Conservation (phyloP, 805 yeast genomes). For the Ogataea zsoltii region DNA sequence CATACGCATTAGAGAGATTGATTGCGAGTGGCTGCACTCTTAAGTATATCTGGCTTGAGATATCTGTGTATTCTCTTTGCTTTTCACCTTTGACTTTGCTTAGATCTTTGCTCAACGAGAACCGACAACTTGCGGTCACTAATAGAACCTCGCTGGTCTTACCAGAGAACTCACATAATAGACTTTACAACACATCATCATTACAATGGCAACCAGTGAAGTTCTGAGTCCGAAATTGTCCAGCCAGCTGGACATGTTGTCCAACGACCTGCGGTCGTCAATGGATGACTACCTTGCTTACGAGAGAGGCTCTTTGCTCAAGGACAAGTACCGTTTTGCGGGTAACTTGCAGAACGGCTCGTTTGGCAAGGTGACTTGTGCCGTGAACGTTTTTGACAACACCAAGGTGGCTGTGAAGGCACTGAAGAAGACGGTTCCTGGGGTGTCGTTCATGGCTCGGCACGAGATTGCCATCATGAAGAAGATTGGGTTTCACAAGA, state of each 20-base stretch:
- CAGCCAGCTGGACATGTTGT: constrained; percentile 17
- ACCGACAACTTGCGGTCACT: not conserved
- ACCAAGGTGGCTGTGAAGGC: constrained; percentile 55
- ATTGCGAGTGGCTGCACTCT: too few species aligned
- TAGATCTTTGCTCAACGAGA: not conserved
- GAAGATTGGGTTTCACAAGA: constrained; percentile 45
- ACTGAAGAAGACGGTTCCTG: constrained; percentile 45
- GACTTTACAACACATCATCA: not conserved
- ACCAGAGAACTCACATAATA: not conserved
- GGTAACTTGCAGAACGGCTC: constrained; percentile 56
- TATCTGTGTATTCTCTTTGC: not conserved
- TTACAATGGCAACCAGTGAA: constrained; percentile 18
- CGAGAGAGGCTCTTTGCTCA: constrained; percentile 40
- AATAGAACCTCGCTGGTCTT: not conserved
- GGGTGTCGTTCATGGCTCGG: constrained; percentile 46
- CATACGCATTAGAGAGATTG: not conserved
- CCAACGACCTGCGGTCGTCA: constrained; percentile 28
- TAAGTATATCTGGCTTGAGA: too few species aligned
- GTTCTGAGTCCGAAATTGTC: constrained; percentile 18
- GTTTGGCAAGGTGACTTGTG: constrained; percentile 61
- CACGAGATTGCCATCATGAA: constrained; percentile 53
- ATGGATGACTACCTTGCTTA: constrained; percentile 43
- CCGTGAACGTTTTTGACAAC: constrained; percentile 38
- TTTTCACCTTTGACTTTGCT: constrained; percentile 2
- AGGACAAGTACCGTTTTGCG: constrained; percentile 43